Percentiles rank a stretch among this genome's conserved stretches.
Evolutionary conservation across 129 eudicot genomes (phyloP).

Genomic region (Saposhnikovia divaricata): DNA sequence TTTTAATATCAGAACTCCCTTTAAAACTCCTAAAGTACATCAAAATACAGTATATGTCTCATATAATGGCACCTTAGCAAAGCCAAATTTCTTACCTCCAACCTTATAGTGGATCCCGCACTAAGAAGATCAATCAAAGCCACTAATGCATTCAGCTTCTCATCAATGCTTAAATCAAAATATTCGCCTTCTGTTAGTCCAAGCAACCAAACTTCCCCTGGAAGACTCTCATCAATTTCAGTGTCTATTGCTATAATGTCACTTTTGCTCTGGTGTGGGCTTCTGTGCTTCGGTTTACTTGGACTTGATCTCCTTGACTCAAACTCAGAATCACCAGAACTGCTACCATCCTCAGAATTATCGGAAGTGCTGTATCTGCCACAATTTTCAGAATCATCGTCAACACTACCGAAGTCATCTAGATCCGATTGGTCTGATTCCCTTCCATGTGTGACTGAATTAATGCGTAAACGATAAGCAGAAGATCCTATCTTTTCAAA

Average conservation of each 20-base stretch:
- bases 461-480: slow-evolving; percentile 69
- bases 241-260: slow-evolving; percentile 24
- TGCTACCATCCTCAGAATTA: not conserved
- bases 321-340: slow-evolving; percentile 37
- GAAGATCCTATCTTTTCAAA: slow-evolving; percentile 75
- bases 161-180: slow-evolving; percentile 77
- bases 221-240: slow-evolving; percentile 90
- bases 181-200: slow-evolving; percentile 90
- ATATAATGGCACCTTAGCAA: not conserved
- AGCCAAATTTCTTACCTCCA: slow-evolving; percentile 45
- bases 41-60: not conserved
- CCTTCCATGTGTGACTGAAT: slow-evolving; percentile 29
- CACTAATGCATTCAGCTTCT: slow-evolving; percentile 65
- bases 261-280: slow-evolving; percentile 18
- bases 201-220: slow-evolving; percentile 85
- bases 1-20: too few relatives aligned
- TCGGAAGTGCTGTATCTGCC: slow-evolving; percentile 17
- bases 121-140: slow-evolving; percentile 73
- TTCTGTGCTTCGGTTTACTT: slow-evolving; percentile 18
- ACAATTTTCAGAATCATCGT: slow-evolving; percentile 41
- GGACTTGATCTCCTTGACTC: slow-evolving; percentile 30
- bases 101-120: slow-evolving; percentile 61
- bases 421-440: slow-evolving; percentile 59
- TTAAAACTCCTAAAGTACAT: too few relatives aligned
- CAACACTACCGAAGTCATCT: slow-evolving; percentile 75